These are phyloP conservation scores for Casuarina glauca DNA, from an alignment of 306 rosid genomes.

Conservation along the genomic window DNA sequence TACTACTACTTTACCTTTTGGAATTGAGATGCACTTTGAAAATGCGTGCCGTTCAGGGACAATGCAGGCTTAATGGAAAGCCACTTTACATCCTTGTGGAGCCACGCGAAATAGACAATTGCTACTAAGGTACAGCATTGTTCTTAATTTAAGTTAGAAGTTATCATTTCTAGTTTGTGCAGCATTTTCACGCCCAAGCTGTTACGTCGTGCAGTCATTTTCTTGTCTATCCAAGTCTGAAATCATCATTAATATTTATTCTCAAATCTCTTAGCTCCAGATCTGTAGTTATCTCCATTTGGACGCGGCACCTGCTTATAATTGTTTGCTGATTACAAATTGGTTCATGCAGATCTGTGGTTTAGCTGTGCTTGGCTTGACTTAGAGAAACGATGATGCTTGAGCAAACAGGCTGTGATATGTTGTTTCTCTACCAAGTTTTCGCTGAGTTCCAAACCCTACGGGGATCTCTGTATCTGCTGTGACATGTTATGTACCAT, in stretches of 20 bases:
- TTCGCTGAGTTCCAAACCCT: constrained; percentile 24
- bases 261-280: too few species aligned
- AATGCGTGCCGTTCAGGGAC: constrained; percentile 60
- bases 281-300: neutral
- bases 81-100: constrained; percentile 91
- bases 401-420: constrained; percentile 35
- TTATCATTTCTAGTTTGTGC: neutral
- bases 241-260: too few species aligned
- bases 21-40: constrained; percentile 24
- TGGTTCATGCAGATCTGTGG: constrained; percentile 43
- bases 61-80: constrained; percentile 73
- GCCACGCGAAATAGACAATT: constrained; percentile 63
- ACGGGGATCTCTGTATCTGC: constrained; percentile 31
- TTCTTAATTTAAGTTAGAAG: constrained; percentile 1
- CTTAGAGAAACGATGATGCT: constrained; percentile 35
- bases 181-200: neutral
- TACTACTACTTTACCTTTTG: neutral
- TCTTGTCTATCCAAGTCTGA: neutral
- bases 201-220: neutral
- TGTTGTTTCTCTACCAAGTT: constrained; percentile 26
- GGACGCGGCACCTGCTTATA: neutral
- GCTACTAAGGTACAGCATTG: constrained; percentile 49
- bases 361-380: constrained; percentile 38
- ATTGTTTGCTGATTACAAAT: neutral
- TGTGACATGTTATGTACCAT: constrained; percentile 44